A percentile compares a stretch with the other conserved stretches of the same genome.
phyloP scores from a whole-genome alignment of 768 basidiomycete genomes.

The Amanita molliuscula region DNA sequence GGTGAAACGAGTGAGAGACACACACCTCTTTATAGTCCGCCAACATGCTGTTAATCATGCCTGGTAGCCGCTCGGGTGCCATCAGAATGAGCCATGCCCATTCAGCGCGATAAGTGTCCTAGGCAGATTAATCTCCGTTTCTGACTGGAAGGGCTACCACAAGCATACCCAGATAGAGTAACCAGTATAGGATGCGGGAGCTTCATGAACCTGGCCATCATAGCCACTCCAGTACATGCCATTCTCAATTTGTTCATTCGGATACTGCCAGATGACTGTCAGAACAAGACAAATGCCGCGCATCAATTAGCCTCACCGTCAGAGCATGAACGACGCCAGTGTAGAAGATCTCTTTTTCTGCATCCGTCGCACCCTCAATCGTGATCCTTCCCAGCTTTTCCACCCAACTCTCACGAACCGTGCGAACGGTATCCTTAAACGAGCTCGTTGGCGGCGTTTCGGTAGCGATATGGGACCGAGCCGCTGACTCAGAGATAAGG shows the following conservation, averaged over 20 bases:
- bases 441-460: constrained; percentile 19
- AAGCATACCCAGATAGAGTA: constrained; percentile 69
- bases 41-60: constrained; percentile 73
- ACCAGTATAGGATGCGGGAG: constrained; percentile 63
- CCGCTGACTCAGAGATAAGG: constrained; percentile 65
- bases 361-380: constrained; percentile 36
- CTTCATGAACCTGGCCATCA: constrained; percentile 46
- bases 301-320: constrained; percentile 25
- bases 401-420: constrained; percentile 42
- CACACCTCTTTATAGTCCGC: constrained; percentile 61
- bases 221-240: constrained; percentile 71
- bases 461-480: constrained; percentile 36
- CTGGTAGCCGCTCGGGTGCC: constrained; percentile 66
- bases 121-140: background rate
- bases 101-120: constrained; percentile 73
- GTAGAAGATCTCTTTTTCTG: constrained; percentile 41
- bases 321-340: constrained; percentile 56
- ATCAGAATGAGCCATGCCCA: constrained; percentile 76
- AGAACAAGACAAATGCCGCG: background rate
- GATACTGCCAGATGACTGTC: constrained; percentile 38
- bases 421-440: constrained; percentile 40
- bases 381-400: constrained; percentile 45
- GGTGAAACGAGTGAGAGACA: background rate
- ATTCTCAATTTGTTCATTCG: constrained; percentile 63
- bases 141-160: background rate